Evolutionary conservation across 495 filamentous ascomycete species (phyloP).

Genomic region (Filosporella fistucella): DNA sequence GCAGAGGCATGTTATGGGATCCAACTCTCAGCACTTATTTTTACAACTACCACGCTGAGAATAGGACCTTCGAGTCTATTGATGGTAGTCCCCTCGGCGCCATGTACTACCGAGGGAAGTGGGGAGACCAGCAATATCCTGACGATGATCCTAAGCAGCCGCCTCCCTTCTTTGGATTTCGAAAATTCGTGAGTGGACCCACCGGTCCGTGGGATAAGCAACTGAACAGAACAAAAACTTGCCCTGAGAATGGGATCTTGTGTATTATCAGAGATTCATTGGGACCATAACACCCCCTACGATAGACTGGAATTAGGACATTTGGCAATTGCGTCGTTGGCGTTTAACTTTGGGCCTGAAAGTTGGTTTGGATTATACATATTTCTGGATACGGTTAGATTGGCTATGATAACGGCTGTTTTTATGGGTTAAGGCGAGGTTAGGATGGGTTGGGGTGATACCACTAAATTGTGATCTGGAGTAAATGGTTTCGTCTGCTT

Average conservation of each 20-base stretch:
- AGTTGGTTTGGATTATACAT: no score
- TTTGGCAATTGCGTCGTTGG: no score
- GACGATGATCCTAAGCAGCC: conserved; percentile 72
- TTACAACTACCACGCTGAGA: conserved; percentile 19
- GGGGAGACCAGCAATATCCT: conserved; percentile 88
- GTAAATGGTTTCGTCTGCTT: no score
- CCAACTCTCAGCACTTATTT: conserved; percentile 59
- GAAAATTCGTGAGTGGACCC: conserved; percentile 87
- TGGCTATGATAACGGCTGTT: no score
- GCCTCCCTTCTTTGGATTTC: conserved; percentile 67
- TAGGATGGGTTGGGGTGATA: no score
- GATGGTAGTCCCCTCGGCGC: conserved; percentile 70
- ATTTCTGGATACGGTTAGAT: no score
- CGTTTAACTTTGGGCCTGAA: no score
- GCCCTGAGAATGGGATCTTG: conserved; percentile 22
- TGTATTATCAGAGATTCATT: conserved; percentile 22
- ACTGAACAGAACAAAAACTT: conserved; percentile 21
- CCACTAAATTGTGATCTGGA: no score
- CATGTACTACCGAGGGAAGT: conserved; percentile 83
- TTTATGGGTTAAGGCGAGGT: no score
- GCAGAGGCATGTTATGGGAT: conserved; percentile 90
- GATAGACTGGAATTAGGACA: no score
- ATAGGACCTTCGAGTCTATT: conserved; percentile 38
- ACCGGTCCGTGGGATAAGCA: conserved; percentile 79
- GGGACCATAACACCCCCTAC: conserved; percentile 9